Percentiles rank a stretch among this genome's conserved stretches.
Conservation (phyloP, 2,329 filamentous ascomycete species). For the Calonectria henricotiae region DNA sequence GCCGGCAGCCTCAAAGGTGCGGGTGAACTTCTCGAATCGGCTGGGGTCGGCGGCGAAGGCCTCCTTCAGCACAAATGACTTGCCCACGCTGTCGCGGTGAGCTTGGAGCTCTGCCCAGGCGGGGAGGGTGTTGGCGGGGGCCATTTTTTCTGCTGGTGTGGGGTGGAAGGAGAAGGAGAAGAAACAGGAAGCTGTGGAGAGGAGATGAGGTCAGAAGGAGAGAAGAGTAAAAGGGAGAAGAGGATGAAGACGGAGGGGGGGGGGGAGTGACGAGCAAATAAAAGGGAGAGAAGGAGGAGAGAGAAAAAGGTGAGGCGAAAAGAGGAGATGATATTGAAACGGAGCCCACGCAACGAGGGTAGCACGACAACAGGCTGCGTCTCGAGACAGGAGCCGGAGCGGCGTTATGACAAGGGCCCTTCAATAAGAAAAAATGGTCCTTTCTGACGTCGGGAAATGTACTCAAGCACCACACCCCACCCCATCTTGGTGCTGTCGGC, state of each 20-base stretch:
- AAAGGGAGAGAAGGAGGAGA: neutral
- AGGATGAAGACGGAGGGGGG: neutral
- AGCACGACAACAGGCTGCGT: neutral
- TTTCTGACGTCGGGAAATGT: conserved; percentile 33
- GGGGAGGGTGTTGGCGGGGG: conserved; percentile 87
- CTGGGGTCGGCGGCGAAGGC: conserved; percentile 90
- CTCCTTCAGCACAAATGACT: conserved; percentile 93
- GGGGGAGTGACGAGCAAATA: neutral
- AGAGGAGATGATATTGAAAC: conserved; percentile 37
- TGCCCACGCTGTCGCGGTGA: conserved; percentile 89
- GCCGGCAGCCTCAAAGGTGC: conserved; percentile 85
- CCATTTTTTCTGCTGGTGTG: conserved; percentile 65
- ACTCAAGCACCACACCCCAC: conserved; percentile 22
- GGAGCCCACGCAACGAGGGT: conserved; percentile 8
- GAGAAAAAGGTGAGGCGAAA: conserved; percentile 39
- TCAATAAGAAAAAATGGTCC: conserved; percentile 24
- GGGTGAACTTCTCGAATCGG: conserved; percentile 92
- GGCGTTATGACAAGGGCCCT: conserved; percentile 32
- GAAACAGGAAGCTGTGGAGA: conserved; percentile 15
- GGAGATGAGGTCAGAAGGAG: conserved; percentile 30
- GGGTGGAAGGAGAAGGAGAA: neutral
- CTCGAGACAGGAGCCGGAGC: conserved; percentile 10
- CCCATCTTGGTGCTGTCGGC: conserved; percentile 23
- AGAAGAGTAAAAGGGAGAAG: neutral
- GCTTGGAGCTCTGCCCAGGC: conserved; percentile 93